Conservation (phyloP, 306 rosid species). For the Rosa rugosa region DNA sequence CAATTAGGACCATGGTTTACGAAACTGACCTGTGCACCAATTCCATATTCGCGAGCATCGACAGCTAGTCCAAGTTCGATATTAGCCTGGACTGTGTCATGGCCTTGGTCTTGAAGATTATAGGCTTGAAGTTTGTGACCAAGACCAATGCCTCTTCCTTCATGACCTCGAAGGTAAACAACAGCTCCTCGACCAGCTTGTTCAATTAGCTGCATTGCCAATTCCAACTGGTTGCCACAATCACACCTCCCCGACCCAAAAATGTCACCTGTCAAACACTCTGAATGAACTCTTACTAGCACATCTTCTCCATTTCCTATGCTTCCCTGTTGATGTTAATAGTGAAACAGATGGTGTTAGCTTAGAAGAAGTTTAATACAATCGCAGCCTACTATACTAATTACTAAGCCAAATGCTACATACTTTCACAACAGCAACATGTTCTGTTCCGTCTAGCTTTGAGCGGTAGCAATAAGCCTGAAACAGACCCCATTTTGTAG, state of each 20-base stretch:
- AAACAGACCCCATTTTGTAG: conserved; percentile 85
- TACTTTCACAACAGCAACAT: conserved; percentile 78
- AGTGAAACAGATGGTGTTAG: neutral
- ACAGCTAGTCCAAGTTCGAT: conserved; percentile 77
- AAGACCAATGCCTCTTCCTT: conserved; percentile 87
- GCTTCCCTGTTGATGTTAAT: conserved; percentile 46
- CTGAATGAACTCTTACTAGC: conserved; percentile 80
- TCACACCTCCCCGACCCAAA: conserved; percentile 86
- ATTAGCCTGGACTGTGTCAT: conserved; percentile 81
- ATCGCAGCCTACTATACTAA: neutral
- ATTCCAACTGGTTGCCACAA: conserved; percentile 83
- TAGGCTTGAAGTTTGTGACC: conserved; percentile 89
- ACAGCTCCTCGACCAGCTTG: conserved; percentile 74
- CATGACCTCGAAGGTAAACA: conserved; percentile 88
- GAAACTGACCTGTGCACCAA: conserved; percentile 71
- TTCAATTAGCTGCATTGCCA: conserved; percentile 76
- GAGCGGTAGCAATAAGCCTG: conserved; percentile 74
- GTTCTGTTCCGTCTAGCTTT: conserved; percentile 76
- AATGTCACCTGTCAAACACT: conserved; percentile 89
- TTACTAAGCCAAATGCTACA: neutral
- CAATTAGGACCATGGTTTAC: neutral
- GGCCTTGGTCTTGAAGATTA: conserved; percentile 81
- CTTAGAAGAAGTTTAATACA: neutral
- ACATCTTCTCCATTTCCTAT: conserved; percentile 74
- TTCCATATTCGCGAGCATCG: conserved; percentile 87